Conservation (phyloP, 208 protist genomes). For the Wallacemonas sp. region DNA sequence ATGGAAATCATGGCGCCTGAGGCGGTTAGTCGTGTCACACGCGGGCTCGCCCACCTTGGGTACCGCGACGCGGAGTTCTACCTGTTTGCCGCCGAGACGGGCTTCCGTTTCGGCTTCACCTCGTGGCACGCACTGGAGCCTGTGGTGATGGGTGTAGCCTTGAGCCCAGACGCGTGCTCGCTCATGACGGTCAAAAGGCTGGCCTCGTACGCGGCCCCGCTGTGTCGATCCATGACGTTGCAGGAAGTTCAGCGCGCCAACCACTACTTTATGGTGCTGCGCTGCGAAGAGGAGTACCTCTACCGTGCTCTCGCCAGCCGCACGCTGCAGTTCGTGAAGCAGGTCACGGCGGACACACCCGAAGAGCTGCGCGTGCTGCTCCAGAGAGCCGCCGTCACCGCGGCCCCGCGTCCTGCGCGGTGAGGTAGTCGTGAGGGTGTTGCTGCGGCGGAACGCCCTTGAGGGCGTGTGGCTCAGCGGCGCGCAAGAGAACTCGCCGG, state of each 20-base stretch:
- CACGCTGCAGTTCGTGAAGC: constrained; percentile 87
- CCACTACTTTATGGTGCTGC: constrained; percentile 64
- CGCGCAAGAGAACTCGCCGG: no score
- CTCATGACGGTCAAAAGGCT: constrained; percentile 53
- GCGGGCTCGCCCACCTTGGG: constrained; percentile 74
- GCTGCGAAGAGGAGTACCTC: constrained; percentile 83
- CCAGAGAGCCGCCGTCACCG: constrained; percentile 67
- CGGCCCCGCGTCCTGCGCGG: constrained; percentile 8
- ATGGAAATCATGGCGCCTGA: constrained; percentile 71
- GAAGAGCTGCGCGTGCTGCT: constrained; percentile 80
- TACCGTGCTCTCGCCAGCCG: constrained; percentile 74
- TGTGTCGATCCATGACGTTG: constrained; percentile 74
- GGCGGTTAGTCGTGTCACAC: constrained; percentile 42
- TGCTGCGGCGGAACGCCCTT: no score
- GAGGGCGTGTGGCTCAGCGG: no score
- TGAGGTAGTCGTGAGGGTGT: no score
- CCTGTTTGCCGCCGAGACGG: constrained; percentile 54
- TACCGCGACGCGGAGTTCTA: constrained; percentile 79
- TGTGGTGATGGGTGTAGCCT: constrained; percentile 72
- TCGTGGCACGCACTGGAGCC: constrained; percentile 74
- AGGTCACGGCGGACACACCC: constrained; percentile 87
- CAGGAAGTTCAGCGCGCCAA: constrained; percentile 86
- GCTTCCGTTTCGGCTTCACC: constrained; percentile 78
- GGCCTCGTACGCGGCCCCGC: constrained; percentile 57
- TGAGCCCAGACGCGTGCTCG: constrained; percentile 37